Evolutionary conservation across 352 stramenopile species (phyloP), one percentile per base, ranked within the genome.

Genomic region (Saprolegnia diclina): DNA sequence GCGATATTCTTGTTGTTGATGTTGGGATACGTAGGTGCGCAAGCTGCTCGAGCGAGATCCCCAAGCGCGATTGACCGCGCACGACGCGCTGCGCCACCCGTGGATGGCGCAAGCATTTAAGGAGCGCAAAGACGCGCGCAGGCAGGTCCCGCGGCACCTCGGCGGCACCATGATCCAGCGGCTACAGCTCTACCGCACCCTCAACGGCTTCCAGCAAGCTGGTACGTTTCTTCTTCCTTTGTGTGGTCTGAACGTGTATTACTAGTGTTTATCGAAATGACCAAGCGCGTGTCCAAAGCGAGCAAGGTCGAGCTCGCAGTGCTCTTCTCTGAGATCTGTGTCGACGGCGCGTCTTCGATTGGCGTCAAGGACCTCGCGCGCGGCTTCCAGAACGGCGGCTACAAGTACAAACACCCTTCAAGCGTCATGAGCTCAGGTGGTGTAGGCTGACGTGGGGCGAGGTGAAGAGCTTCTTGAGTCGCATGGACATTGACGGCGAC

Each of bases 81-180:
- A 87, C 35, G 73, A 91, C 56, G 81, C 85, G 19, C 71, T 92
- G 13, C 78, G 86, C 46, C 83, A 91, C 37, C 76, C 81, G 37
- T 91, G 82, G 82, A 71, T 94, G 52, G 70, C 76, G n/a, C 56
- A 72, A 42, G 73, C 56, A 14, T 64, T 68, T 63, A 70, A 7
- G 7, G 40, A 14, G 35, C 35, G n/a, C 57, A 32, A 29, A 18
- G 37, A 45, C 21, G 26, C 10, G n/a, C 7, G 24, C 40, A 9
- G 37, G 69, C 1, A 68, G 26, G 57, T 72, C 22, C 73, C 71
- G 6, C 73, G 73, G 40, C 72, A 71, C 45, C 72, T 92, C 2
- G 72, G 83, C 24, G 84, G 84, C 37, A 89, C 84, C 52, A 71
- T 92, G 9, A 80, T 92, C 29, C 84, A 92, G 66, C 79, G 81